Conservation (phyloP, 2,329 filamentous ascomycete species). For the Chalara sp. region DNA sequence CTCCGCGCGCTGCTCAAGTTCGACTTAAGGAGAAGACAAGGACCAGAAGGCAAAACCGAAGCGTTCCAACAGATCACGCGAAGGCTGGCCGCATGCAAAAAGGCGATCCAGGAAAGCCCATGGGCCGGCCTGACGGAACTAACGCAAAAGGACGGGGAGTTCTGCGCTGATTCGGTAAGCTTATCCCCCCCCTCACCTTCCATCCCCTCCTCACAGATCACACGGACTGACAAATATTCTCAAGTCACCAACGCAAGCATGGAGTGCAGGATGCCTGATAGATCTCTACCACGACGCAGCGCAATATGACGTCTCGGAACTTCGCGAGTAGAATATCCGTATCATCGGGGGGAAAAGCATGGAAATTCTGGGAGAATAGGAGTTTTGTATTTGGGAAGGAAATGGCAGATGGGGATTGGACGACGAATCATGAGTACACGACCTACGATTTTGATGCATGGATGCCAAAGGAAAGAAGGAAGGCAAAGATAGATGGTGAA, state of each 20-base stretch:
- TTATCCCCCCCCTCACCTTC: constrained; percentile 14
- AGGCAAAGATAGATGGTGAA: no score
- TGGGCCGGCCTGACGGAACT: constrained; percentile 93
- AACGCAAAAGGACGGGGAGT: constrained; percentile 81
- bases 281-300: constrained; percentile 92
- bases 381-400: no score
- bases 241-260: constrained; percentile 88
- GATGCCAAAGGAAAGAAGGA: no score
- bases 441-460: no score
- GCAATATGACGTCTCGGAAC: constrained; percentile 23
- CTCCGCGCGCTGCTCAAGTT: constrained; percentile 86
- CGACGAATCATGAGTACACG: no score
- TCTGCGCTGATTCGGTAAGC: constrained; percentile 82
- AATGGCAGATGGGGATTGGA: no score
- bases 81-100: constrained; percentile 75
- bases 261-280: constrained; percentile 91
- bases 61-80: constrained; percentile 92
- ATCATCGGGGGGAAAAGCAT: background rate
- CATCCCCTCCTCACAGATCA: constrained; percentile 7
- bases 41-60: constrained; percentile 65
- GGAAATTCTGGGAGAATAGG: no score
- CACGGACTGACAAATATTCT: constrained; percentile 14
- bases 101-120: constrained; percentile 68
- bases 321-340: background rate
- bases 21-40: constrained; percentile 66